Evolutionary conservation across 2,329 filamentous ascomycete species (phyloP).

Genomic region (Acephala macrosclerotiorum): DNA sequence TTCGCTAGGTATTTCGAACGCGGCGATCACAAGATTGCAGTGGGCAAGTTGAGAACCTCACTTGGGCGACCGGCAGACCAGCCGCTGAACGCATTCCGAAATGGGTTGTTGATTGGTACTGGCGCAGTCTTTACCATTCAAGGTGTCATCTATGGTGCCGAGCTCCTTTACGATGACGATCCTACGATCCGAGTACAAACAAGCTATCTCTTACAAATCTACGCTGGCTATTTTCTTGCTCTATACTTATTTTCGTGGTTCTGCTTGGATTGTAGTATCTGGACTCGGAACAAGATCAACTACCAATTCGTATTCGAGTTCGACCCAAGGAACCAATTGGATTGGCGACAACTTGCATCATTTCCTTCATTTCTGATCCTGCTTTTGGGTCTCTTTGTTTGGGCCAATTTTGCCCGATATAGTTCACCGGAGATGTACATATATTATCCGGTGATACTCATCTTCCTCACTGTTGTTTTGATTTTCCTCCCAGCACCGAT

Average conservation of each 20-base stretch:
- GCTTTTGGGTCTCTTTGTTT: slow-evolving; percentile 80
- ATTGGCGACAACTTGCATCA: slow-evolving; percentile 89
- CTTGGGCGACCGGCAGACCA: slow-evolving; percentile 63
- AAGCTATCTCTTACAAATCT: slow-evolving; percentile 83
- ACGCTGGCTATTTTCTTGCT: slow-evolving; percentile 89
- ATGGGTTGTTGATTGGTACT: slow-evolving; percentile 71
- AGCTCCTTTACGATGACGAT: slow-evolving; percentile 60
- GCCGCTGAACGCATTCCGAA: slow-evolving; percentile 65
- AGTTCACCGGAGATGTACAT: slow-evolving; percentile 74
- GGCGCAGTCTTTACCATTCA: slow-evolving; percentile 72
- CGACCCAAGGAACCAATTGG: slow-evolving; percentile 82
- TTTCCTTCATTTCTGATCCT: slow-evolving; percentile 87
- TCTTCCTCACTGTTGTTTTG: slow-evolving; percentile 70
- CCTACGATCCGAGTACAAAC: slow-evolving; percentile 58
- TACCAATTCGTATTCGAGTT: slow-evolving; percentile 98
- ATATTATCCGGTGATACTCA: slow-evolving; percentile 86
- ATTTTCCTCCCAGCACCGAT: slow-evolving; percentile 79
- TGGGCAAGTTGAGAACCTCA: slow-evolving; percentile 82
- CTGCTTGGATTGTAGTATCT: slow-evolving; percentile 82
- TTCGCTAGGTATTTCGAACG: slow-evolving; percentile 95
- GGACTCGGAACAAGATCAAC: slow-evolving; percentile 87
- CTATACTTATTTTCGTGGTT: slow-evolving; percentile 85
- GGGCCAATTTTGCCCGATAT: slow-evolving; percentile 84
- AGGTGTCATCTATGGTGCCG: slow-evolving; percentile 66
- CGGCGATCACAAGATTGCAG: slow-evolving; percentile 91